Conservation (phyloP, 2,329 filamentous ascomycete species). For the Nigrograna mackinnonii region DNA sequence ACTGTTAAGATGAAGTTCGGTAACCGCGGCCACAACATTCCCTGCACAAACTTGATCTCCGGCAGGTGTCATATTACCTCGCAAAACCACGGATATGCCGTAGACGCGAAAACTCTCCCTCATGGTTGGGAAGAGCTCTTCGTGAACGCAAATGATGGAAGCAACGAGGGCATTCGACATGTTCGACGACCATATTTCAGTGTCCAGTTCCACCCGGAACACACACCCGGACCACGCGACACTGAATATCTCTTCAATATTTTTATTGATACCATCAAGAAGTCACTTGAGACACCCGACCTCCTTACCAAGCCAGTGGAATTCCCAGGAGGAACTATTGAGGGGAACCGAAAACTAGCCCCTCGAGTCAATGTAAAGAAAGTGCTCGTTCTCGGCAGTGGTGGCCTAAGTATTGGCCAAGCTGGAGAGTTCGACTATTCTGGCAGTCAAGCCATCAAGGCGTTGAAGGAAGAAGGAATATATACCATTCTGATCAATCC, state of each 20-base stretch:
- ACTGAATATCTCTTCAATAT: constrained; percentile 98
- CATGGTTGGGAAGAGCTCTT: constrained; percentile 90
- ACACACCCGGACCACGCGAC: constrained; percentile 90
- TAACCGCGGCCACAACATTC: constrained; percentile 98
- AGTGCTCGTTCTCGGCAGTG: constrained; percentile 89
- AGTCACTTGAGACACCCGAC: constrained; percentile 68
- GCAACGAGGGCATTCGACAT: constrained; percentile 97
- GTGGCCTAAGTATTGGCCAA: constrained; percentile 95
- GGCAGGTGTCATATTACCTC: constrained; percentile 99
- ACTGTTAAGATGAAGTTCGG: constrained; percentile 99
- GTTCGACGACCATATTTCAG: constrained; percentile 88
- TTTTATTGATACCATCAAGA: constrained; percentile 83
- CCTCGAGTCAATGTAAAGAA: constrained; percentile 89
- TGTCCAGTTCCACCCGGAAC: constrained; percentile 99
- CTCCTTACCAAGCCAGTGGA: constrained; percentile 73
- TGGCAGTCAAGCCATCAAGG: constrained; percentile 97
- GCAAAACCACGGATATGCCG: constrained; percentile 96
- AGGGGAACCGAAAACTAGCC: constrained; percentile 76
- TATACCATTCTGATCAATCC: constrained; percentile 99
- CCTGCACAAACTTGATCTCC: constrained; percentile 92
- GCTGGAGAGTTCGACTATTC: constrained; percentile 99
- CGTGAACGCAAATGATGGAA: constrained; percentile 96
- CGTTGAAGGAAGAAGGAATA: constrained; percentile 94
- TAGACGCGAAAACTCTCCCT: constrained; percentile 77
- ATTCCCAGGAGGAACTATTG: constrained; percentile 83